Percentiles rank a stretch among this genome's conserved stretches.
Conservation (phyloP, 129 eudicot species). For the Glebionis coronaria region DNA sequence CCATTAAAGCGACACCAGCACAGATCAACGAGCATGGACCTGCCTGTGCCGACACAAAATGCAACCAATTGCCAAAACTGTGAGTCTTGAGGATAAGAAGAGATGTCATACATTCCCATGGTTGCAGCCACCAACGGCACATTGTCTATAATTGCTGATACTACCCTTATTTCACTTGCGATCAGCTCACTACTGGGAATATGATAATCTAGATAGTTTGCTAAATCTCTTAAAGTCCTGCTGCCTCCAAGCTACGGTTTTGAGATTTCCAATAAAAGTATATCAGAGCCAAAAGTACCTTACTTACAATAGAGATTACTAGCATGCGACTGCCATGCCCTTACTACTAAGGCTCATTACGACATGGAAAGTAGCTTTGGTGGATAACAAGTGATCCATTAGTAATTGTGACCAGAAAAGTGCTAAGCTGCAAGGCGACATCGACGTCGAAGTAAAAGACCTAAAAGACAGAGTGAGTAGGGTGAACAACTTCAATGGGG, state of each 20-base stretch:
- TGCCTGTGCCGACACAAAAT: too few species aligned
- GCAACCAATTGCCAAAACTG: constrained; percentile 95
- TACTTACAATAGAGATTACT: background rate
- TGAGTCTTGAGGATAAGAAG: constrained; percentile 79
- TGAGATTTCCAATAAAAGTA: constrained; percentile 10
- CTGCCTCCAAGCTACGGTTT: constrained; percentile 77
- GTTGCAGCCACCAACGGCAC: constrained; percentile 98
- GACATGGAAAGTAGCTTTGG: background rate
- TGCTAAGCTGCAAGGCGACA: too few species aligned
- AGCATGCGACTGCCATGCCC: background rate
- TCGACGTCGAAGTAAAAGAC: too few species aligned
- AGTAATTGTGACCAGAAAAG: background rate
- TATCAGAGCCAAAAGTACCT: background rate
- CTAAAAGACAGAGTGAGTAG: too few species aligned
- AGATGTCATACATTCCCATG: constrained; percentile 96
- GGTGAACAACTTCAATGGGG: too few species aligned
- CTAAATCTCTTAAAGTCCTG: constrained; percentile 94
- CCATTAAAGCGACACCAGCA: too few species aligned
- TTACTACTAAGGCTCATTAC: background rate
- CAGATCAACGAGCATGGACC: constrained; percentile 97
- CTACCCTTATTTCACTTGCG: constrained; percentile 94
- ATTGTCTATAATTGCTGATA: constrained; percentile 88
- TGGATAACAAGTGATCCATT: background rate
- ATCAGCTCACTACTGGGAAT: constrained; percentile 68
- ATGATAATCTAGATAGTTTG: constrained; percentile 92